A percentile compares a stretch with the other conserved stretches of the same genome.
Conservation (phyloP, 225 moss, liverwort and hornwort genomes). For the Physcomitrellopsis africana region DNA sequence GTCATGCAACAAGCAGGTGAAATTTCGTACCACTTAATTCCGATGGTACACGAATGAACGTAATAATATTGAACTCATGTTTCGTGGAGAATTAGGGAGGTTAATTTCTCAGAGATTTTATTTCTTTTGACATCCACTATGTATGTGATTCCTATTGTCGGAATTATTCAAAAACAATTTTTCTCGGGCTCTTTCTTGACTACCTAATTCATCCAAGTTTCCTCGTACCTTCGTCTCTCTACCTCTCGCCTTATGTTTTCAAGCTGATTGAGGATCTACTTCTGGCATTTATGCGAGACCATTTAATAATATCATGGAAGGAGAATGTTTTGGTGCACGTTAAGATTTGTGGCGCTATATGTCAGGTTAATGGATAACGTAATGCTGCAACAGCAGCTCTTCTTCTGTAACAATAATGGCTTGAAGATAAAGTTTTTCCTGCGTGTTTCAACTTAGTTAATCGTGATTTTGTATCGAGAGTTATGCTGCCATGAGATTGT, state of each 20-base stretch:
- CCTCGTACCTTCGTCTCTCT: slow-evolving; percentile 5
- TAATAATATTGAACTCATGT: background rate
- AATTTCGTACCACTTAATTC: background rate
- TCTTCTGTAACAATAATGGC: background rate
- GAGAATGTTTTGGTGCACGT: background rate
- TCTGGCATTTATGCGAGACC: background rate
- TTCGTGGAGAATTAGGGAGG: background rate
- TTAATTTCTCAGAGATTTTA: background rate
- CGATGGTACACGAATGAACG: slow-evolving; percentile 1
- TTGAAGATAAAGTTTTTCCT: background rate
- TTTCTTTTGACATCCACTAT: background rate
- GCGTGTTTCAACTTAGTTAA: slow-evolving; percentile 1
- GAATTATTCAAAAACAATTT: background rate
- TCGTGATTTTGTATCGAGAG: background rate
- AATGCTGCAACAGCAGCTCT: background rate
- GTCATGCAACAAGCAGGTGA: slow-evolving; percentile 56
- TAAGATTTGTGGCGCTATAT: background rate
- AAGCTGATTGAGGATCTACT: slow-evolving; percentile 2
- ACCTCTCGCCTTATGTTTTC: background rate
- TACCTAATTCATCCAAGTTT: background rate
- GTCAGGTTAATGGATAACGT: slow-evolving; percentile 1
- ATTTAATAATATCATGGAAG: background rate
- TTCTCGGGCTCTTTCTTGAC: background rate
- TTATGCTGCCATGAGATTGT: slow-evolving; percentile 7
- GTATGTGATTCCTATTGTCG: background rate